Evolutionary conservation across 176 grass and related monocot species (phyloP).

Genomic region (Pontederia paniculata): DNA sequence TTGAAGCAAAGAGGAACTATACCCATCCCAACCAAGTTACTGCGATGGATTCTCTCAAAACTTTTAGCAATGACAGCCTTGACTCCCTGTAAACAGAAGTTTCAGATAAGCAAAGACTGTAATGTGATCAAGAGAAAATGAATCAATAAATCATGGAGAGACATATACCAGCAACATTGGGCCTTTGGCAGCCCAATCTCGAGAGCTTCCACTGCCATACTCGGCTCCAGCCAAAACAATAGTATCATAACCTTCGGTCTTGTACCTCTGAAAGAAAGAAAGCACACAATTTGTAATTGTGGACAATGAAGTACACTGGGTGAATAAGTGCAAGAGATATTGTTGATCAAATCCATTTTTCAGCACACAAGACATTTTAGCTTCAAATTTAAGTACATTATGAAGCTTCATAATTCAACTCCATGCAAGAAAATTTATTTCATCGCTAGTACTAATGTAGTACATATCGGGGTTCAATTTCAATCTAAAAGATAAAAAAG

Average conservation of each 20-base stretch:
- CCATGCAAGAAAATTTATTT: no score
- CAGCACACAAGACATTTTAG: no score
- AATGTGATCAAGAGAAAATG: not conserved
- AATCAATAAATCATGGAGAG: conserved; percentile 5
- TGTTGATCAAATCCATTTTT: no score
- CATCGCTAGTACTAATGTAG: no score
- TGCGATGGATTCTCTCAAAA: conserved; percentile 95
- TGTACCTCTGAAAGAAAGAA: conserved; percentile 52
- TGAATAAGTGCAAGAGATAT: no score
- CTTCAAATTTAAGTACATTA: no score
- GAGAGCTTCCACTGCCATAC: conserved; percentile 94
- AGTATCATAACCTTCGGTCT: conserved; percentile 59
- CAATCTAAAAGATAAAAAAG: no score
- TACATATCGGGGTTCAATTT: no score
- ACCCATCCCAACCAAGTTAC: conserved; percentile 96
- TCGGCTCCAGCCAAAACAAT: conserved; percentile 89
- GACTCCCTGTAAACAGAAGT: conserved; percentile 43
- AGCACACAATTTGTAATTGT: not conserved
- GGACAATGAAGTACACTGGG: not conserved
- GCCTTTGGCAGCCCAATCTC: conserved; percentile 97
- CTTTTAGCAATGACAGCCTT: conserved; percentile 95
- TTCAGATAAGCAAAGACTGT: not conserved
- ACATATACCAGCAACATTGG: conserved; percentile 75
- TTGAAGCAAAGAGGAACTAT: conserved; percentile 93
- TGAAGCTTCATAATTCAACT: no score